Conservation (phyloP, 2,329 filamentous ascomycete genomes). For the Aspergillus fijiensis region DNA sequence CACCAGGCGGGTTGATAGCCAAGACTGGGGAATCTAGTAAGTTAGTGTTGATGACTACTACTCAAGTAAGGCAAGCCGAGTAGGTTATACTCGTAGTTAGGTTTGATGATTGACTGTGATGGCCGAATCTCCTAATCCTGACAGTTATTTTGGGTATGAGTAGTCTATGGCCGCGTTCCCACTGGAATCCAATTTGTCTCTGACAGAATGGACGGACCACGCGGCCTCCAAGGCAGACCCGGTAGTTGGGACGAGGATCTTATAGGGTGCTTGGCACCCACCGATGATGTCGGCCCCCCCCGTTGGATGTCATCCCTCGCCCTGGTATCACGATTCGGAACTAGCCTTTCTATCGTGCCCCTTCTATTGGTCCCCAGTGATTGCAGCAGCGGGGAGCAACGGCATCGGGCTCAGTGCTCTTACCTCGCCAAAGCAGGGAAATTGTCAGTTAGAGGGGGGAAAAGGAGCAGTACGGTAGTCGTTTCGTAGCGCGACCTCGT, state of each 20-base stretch:
- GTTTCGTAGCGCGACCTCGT: not conserved
- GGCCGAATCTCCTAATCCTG: not conserved
- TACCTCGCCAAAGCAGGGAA: not conserved
- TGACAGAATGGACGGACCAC: not conserved
- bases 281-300: slow-evolving; percentile 5
- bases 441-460: not conserved
- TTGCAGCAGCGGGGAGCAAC: not conserved
- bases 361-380: not conserved
- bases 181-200: not conserved
- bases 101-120: not conserved
- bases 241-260: not conserved
- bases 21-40: not conserved
- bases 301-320: not conserved
- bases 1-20: not conserved
- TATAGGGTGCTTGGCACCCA: slow-evolving; percentile 6
- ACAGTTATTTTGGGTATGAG: not conserved
- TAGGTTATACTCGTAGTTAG: not conserved
- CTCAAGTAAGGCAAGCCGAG: not conserved
- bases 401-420: not conserved
- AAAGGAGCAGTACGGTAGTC: not conserved
- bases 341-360: not conserved
- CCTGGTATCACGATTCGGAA: not conserved
- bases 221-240: not conserved
- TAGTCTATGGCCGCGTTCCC: not conserved
- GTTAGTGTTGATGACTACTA: not conserved